Evolutionary conservation across 1,139 yeast species (phyloP).

Genomic region (Diutina ranongensis): DNA sequence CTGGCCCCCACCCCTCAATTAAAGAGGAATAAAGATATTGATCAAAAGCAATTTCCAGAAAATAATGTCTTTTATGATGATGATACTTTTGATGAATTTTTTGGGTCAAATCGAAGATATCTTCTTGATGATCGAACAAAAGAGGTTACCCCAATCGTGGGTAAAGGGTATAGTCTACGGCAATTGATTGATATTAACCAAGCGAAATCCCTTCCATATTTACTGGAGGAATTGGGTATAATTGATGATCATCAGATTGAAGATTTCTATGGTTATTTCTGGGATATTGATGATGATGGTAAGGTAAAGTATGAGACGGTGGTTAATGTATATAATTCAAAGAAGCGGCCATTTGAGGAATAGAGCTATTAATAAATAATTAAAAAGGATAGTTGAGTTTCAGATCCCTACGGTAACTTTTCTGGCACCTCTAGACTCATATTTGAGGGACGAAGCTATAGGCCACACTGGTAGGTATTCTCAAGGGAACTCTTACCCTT

Average conservation of each 20-base stretch:
- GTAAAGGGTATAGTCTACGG: neutral
- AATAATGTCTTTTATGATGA: conserved; percentile 9
- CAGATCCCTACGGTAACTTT: too few species aligned
- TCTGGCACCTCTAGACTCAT: too few species aligned
- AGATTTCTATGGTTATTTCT: neutral
- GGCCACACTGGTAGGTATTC: too few species aligned
- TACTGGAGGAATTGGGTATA: neutral
- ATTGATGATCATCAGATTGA: neutral
- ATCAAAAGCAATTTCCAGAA: conserved; percentile 51
- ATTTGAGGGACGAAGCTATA: too few species aligned
- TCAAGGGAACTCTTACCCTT: too few species aligned
- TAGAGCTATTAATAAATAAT: too few species aligned
- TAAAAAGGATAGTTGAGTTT: too few species aligned
- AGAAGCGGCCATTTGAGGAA: neutral
- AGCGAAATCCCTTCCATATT: neutral
- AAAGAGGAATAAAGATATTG: conserved; percentile 67
- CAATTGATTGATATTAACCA: neutral
- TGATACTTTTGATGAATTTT: neutral
- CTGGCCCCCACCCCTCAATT: conserved; percentile 74
- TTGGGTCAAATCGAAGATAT: neutral
- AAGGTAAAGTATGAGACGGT: neutral
- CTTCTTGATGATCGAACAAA: neutral
- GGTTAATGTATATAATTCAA: neutral
- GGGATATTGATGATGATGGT: neutral
- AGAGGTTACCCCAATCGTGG: neutral